phyloP scores from a whole-genome alignment of 2,329 filamentous ascomycete genomes.

The Scopulariopsis brevicaulis region DNA sequence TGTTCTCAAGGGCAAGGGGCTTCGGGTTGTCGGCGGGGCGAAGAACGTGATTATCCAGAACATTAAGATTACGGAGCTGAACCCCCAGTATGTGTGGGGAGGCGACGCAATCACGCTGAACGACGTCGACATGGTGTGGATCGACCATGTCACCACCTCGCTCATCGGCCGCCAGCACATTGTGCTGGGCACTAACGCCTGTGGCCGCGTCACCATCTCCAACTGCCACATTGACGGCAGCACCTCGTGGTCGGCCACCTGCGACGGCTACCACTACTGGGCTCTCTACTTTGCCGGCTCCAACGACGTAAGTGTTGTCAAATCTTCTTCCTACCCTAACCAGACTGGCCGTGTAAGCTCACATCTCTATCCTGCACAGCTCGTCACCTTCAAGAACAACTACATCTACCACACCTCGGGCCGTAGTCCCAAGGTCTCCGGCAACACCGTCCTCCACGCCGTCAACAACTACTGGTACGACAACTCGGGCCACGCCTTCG shows the following conservation, averaged over 20 bases:
- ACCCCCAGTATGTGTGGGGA: conserved; percentile 48
- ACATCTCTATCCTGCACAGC: not conserved
- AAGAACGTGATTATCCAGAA: conserved; percentile 47
- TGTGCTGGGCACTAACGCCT: conserved; percentile 41
- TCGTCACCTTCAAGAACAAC: conserved; percentile 48
- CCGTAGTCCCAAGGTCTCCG: conserved; percentile 43
- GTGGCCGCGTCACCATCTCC: conserved; percentile 45
- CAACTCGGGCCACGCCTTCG: conserved; percentile 46
- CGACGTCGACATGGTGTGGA: conserved; percentile 32
- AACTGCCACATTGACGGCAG: conserved; percentile 48
- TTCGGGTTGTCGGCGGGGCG: conserved; percentile 30
- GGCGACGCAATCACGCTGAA: conserved; percentile 45
- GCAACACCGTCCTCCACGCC: conserved; percentile 44
- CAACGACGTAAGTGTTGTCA: conserved; percentile 23
- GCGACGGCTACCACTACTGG: conserved; percentile 51
- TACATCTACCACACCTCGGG: conserved; percentile 48
- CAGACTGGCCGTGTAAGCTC: not conserved
- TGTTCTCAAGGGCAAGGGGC: conserved; percentile 46
- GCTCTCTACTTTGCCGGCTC: conserved; percentile 44
- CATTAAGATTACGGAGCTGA: conserved; percentile 41
- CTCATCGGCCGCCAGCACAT: conserved; percentile 49
- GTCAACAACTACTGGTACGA: conserved; percentile 53
- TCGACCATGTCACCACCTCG: conserved; percentile 43
- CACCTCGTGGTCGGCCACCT: conserved; percentile 42
- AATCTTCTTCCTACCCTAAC: not conserved